phyloP scores from a whole-genome alignment of 169 alveolate genomes.

The Babesia ovata region DNA sequence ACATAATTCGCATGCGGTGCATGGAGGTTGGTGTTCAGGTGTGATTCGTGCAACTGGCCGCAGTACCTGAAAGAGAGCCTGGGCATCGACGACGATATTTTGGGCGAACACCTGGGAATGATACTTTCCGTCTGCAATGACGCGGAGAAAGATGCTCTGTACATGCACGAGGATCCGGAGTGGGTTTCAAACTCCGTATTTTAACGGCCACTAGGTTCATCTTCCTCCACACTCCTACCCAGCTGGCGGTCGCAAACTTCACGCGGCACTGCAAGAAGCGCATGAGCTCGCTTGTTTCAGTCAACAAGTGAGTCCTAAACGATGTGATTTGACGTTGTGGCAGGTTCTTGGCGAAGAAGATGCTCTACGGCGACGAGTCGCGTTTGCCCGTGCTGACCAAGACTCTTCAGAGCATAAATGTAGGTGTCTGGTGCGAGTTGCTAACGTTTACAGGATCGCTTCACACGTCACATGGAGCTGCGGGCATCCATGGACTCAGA shows the following conservation, averaged over 20 bases:
- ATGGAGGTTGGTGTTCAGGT: slow-evolving; percentile 11
- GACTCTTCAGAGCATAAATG: slow-evolving; percentile 10
- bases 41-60: not conserved
- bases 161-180: slow-evolving; percentile 62
- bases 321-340: not conserved
- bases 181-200: not conserved
- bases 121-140: slow-evolving; percentile 28
- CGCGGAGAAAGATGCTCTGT: slow-evolving; percentile 33
- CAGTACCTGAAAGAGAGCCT: slow-evolving; percentile 62
- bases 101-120: slow-evolving; percentile 53
- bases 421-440: not conserved
- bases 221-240: slow-evolving; percentile 64
- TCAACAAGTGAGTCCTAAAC: slow-evolving; percentile 31
- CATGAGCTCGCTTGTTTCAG: slow-evolving; percentile 36
- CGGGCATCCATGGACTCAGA: slow-evolving; percentile 20
- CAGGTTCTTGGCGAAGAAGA: slow-evolving; percentile 53
- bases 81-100: slow-evolving; percentile 43
- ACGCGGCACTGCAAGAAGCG: slow-evolving; percentile 32
- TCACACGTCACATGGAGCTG: slow-evolving; percentile 9
- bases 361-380: slow-evolving; percentile 37
- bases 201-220: slow-evolving; percentile 32
- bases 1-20: slow-evolving; percentile 15
- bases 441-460: slow-evolving; percentile 4
- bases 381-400: slow-evolving; percentile 1
- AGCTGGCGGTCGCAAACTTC: slow-evolving; percentile 52